phyloP scores from a whole-genome alignment of 1,139 yeast species.

The Meyerozyma smithsonii region DNA sequence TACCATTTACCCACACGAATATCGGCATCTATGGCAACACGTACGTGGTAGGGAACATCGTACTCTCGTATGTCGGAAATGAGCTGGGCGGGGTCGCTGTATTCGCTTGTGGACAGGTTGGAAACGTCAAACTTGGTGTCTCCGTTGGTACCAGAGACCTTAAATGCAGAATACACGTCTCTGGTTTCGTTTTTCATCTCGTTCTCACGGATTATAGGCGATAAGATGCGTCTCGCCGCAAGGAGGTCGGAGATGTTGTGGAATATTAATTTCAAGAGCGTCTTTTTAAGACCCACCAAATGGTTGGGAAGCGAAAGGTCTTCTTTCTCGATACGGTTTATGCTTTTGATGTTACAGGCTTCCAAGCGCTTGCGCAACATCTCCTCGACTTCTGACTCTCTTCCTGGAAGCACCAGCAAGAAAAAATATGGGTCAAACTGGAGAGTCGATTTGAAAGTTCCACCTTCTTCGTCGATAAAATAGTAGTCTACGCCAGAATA shows the following conservation, averaged over 20 bases:
- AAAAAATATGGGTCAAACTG: conserved; percentile 87
- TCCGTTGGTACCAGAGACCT: conserved; percentile 29
- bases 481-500: conserved; percentile 90
- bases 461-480: conserved; percentile 97
- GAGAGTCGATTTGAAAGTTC: conserved; percentile 82
- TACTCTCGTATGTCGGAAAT: conserved; percentile 85
- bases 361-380: conserved; percentile 68
- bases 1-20: conserved; percentile 97
- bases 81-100: conserved; percentile 55
- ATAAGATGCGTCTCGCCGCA: conserved; percentile 63
- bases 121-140: conserved; percentile 6
- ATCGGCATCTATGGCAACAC: conserved; percentile 86
- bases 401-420: conserved; percentile 59
- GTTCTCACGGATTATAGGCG: conserved; percentile 71
- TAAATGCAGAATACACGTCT: conserved; percentile 61
- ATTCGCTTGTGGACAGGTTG: conserved; percentile 13
- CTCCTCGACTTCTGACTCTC: conserved; percentile 85
- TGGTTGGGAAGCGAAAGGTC: conserved; percentile 83
- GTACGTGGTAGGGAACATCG: conserved; percentile 94
- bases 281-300: conserved; percentile 67
- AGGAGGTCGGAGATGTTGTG: conserved; percentile 72
- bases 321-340: conserved; percentile 60
- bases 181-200: conserved; percentile 59
- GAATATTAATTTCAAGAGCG: conserved; percentile 64
- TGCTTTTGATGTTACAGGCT: conserved; percentile 46